Evolutionary conservation across 2,329 filamentous ascomycete species (phyloP).

Genomic region (Zasmidium cellare): DNA sequence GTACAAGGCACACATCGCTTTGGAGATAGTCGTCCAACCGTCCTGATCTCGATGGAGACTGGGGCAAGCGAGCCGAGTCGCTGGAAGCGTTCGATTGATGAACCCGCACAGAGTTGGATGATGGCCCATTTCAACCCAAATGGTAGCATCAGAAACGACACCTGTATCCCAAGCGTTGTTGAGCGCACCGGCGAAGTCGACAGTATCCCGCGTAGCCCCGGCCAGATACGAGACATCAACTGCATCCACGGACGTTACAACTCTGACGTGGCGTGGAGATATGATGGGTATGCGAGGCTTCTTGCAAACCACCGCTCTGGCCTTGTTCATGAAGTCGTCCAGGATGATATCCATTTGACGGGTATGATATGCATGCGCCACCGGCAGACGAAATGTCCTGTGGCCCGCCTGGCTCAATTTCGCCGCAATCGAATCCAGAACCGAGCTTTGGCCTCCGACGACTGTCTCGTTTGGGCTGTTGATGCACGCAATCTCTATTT

Average conservation of each 20-base stretch:
- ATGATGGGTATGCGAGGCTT: conserved; percentile 34
- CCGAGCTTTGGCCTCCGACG: conserved; percentile 17
- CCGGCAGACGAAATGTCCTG: conserved; percentile 20
- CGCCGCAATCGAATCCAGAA: conserved; percentile 1
- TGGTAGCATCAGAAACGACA: conserved; percentile 38
- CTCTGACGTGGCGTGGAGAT: conserved; percentile 33
- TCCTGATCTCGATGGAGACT: conserved; percentile 9
- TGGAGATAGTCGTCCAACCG: conserved; percentile 53
- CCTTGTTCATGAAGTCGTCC: conserved; percentile 19
- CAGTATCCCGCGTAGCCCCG: conserved; percentile 39
- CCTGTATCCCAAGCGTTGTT: conserved; percentile 32
- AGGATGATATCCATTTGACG: conserved; percentile 33
- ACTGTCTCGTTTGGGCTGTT: conserved; percentile 27
- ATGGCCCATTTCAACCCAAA: conserved; percentile 49
- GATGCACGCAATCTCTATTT: conserved; percentile 25
- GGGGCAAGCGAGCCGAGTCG: conserved; percentile 31
- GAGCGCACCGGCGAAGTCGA: conserved; percentile 36
- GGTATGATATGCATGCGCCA: conserved; percentile 36
- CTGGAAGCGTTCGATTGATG: conserved; percentile 12
- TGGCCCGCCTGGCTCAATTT: too few relatives aligned
- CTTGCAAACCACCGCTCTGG: conserved; percentile 14
- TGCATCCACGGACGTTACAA: conserved; percentile 22
- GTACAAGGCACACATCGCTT: conserved; percentile 54
- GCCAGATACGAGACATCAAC: conserved; percentile 26
- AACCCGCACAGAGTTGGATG: conserved; percentile 41